Base-by-base conservation (phyloP, 306 rosid species). In the Spatholobus suberectus region DNA sequence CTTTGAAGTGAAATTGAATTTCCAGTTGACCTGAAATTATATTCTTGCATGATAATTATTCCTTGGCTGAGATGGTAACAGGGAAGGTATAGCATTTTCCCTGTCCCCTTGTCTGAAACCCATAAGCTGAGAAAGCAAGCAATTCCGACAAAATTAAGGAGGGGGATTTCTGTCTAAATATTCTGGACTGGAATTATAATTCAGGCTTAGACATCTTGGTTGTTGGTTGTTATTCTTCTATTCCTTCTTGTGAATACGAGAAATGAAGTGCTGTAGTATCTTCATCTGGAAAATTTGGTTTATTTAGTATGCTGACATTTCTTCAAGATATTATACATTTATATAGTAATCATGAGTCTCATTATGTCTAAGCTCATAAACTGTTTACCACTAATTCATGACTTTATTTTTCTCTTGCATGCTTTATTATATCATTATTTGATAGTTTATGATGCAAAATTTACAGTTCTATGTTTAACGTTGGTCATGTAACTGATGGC, bases 401-500 rank as follows among this genome's bases (percentile, higher is more conserved):
- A 24, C 77, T 73, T 46, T 35, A 76, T 59, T 84, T 21, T 81
- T 8, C 63, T 73, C 67, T 82, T 78, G 15, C 37, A 27, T 66
- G 52, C 47, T 63, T 41, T 67, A 5, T 75, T 47, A 73, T 70
- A 2, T 73, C 55, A 32, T 78, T 63, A 52, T 79, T 67, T 86
- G 63, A 75, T 87, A 29, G 68, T 85, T 68, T 20, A 55, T 63
- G 62, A 49, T 84, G 82, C 44, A 35, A 79, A 67, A 57, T 37
- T 80, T 73, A 26, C 93, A 94, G 97, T 79, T 92, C 94, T 81
- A 81, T 86, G 17, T 91, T 93, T 86, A 86, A 83, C 84, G 88
- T 59, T 44, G 94, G 93, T 83, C 84, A 86, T 86, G 89, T 17
- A 14, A 85, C 84, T 75, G 61, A 85, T 23, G 83, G 80, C 55